Evolutionary conservation across 148 eudicot genomes (phyloP), one percentile per base, ranked within the genome.

Genomic region (Vaccinium myrtillus): DNA sequence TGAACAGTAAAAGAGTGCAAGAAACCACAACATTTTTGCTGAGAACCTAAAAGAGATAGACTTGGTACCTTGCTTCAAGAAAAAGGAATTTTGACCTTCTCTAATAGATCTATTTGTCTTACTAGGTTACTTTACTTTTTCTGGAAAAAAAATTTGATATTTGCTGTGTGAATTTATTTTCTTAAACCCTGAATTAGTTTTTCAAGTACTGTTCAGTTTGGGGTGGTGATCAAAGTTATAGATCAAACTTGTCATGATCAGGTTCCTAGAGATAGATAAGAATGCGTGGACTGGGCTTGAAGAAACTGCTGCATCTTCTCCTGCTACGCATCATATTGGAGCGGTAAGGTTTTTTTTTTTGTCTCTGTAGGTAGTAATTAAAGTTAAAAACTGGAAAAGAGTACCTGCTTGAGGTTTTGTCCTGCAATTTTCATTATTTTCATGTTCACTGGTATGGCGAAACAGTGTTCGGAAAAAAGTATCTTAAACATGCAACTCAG

Each of bases 281-380:
- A 80, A 69, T 25, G 98, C 96, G 2, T 97, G 99, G 99, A 51
- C 81, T 49, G 98, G 96, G 83, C 91, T 97, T 80, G 96, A 95
- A 93, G 93, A 95, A 87, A 95, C 98, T 79, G 91, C 93, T 23
- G 94, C 89, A 36, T 80, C 84, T 87, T 78, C 93, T 49, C 81
- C 88, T 51, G 89, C 90, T 30, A 90, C 82, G 75, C 89, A 88
- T 88, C 98, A 95, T 76, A 91, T 93, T 89, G 99, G 98, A 89
- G 92, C 95, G 84, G 99, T 96, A 81, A 12, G 55, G 13, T 48
- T 48, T 49, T 36, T 49, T 36, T 36, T 78, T 54, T 53, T 61
- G 7, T 85, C 18, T 49, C 18, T 54, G 49, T 61, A 58, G 15
- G 6, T 16, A 27, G 36, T 8, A 16, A 12, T 49, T 10, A 39